These are phyloP conservation scores for Neonectria magnoliae DNA, from an alignment of 2,329 filamentous ascomycete species.

Conservation along the genomic window DNA sequence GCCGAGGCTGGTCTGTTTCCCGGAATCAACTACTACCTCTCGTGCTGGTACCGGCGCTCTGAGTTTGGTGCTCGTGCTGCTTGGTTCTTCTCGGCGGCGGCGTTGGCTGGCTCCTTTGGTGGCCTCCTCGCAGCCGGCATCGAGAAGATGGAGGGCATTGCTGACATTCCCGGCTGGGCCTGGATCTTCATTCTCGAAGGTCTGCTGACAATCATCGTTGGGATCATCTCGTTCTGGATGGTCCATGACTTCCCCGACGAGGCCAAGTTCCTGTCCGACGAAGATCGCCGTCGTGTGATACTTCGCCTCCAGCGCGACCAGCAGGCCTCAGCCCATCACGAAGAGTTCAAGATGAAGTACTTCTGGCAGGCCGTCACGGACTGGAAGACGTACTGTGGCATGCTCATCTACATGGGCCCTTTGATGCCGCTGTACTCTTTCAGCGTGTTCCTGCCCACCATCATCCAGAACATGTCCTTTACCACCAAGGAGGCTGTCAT, in stretches of 20 bases:
- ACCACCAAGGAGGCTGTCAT: slow-evolving; percentile 47
- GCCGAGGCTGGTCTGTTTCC: slow-evolving; percentile 81
- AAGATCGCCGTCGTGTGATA: slow-evolving; percentile 78
- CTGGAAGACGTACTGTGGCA: slow-evolving; percentile 84
- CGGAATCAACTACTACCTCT: slow-evolving; percentile 82
- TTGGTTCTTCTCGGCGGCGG: slow-evolving; percentile 86
- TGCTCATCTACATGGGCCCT: slow-evolving; percentile 81
- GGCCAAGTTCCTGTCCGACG: slow-evolving; percentile 75
- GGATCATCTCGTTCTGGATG: slow-evolving; percentile 76
- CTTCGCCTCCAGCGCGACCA: slow-evolving; percentile 75
- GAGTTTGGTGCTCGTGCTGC: slow-evolving; percentile 85
- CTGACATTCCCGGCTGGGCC: slow-evolving; percentile 65
- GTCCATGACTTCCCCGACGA: slow-evolving; percentile 85
- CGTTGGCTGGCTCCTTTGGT: slow-evolving; percentile 81
- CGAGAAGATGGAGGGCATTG: slow-evolving; percentile 73
- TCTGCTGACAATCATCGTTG: slow-evolving; percentile 74
- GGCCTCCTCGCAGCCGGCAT: slow-evolving; percentile 79
- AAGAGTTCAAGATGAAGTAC: slow-evolving; percentile 78
- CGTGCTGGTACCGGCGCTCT: slow-evolving; percentile 83
- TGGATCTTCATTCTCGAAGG: slow-evolving; percentile 79
- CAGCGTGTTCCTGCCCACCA: slow-evolving; percentile 81
- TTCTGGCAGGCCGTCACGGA: slow-evolving; percentile 78
- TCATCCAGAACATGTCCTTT: slow-evolving; percentile 68
- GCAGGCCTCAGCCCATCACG: slow-evolving; percentile 78
- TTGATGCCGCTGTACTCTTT: slow-evolving; percentile 80